phyloP scores from a whole-genome alignment of 805 yeast species.

The Lachancea quebecensis region DNA sequence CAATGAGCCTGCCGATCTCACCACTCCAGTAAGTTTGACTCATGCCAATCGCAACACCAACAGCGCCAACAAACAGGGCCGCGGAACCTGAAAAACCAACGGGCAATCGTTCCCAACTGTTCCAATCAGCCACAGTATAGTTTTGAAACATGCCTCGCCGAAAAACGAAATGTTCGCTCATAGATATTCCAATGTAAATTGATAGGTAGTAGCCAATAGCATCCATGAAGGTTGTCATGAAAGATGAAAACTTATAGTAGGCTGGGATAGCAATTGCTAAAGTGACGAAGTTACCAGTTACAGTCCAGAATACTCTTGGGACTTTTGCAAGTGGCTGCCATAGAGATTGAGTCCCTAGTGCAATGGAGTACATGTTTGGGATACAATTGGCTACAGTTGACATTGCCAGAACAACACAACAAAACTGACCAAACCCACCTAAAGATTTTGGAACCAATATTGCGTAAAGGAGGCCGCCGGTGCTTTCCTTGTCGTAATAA shows the following conservation, averaged over 20 bases:
- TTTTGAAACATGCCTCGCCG: constrained; percentile 47
- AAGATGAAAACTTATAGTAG: constrained; percentile 61
- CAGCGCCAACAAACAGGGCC: constrained; percentile 77
- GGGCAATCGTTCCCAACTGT: constrained; percentile 54
- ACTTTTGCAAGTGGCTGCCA: constrained; percentile 67
- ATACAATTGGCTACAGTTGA: constrained; percentile 87
- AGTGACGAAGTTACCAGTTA: constrained; percentile 64
- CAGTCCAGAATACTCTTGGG: constrained; percentile 82
- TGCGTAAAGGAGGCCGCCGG: constrained; percentile 81
- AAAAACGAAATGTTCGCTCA: constrained; percentile 81
- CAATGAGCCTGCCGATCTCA: constrained; percentile 54
- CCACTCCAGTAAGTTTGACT: constrained; percentile 79
- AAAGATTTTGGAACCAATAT: constrained; percentile 72
- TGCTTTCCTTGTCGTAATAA: constrained; percentile 45
- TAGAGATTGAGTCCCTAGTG: constrained; percentile 76
- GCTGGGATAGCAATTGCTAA: constrained; percentile 89
- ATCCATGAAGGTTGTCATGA: constrained; percentile 85
- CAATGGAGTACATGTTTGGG: constrained; percentile 91
- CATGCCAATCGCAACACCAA: constrained; percentile 86
- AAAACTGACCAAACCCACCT: constrained; percentile 85
- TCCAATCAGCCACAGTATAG: constrained; percentile 58
- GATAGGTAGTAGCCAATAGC: constrained; percentile 87
- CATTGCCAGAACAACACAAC: constrained; percentile 77
- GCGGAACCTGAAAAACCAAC: constrained; percentile 73
- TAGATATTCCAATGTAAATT: constrained; percentile 65